Percentiles rank a stretch among this genome's conserved stretches.
Evolutionary conservation across 441 rosid species (phyloP).

Genomic region (Flueggea neowawraea): DNA sequence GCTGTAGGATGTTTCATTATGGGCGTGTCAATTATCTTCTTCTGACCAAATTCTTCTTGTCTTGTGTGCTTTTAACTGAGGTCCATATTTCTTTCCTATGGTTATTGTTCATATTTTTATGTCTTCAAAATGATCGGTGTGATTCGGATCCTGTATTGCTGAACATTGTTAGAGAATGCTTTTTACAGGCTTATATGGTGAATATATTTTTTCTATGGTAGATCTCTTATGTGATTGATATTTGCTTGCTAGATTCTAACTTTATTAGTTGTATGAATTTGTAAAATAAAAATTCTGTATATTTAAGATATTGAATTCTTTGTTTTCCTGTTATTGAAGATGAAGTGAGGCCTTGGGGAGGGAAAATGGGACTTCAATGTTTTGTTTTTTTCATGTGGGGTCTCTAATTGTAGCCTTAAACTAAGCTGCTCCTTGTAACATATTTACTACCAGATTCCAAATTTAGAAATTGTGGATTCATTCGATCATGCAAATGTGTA

Average conservation of each 20-base stretch:
- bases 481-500: no score
- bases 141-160: constrained; percentile 9
- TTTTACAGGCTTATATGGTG: constrained; percentile 14
- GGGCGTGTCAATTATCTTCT: constrained; percentile 76
- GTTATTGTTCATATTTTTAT: constrained; percentile 8
- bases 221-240: not conserved
- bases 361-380: no score
- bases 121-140: constrained; percentile 8
- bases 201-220: constrained; percentile 3
- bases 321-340: no score
- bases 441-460: no score
- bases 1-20: constrained; percentile 79
- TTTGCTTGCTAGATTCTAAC: not conserved
- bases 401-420: no score
- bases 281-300: no score
- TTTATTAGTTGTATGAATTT: no score
- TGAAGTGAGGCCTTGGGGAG: no score
- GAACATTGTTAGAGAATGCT: constrained; percentile 11
- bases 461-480: no score
- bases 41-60: constrained; percentile 24
- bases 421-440: no score
- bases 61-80: constrained; percentile 16
- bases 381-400: no score
- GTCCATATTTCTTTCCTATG: constrained; percentile 13
- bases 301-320: no score